phyloP scores from a whole-genome alignment of 1,284 basidiomycete genomes.

The Ceratobasidium sp. region DNA sequence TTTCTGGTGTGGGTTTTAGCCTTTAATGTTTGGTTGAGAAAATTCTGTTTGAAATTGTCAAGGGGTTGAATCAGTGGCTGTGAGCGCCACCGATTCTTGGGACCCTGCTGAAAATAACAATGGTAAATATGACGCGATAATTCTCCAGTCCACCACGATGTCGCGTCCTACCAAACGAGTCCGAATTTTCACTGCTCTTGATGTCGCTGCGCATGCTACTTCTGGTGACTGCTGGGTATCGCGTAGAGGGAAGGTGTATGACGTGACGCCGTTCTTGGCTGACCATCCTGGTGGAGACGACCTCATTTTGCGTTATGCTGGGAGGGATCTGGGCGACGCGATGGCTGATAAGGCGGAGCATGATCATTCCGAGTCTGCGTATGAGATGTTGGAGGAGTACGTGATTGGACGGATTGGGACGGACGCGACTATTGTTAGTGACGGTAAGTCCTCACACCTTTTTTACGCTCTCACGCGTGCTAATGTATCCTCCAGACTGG shows the following conservation, averaged over 20 bases:
- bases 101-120: too few relatives aligned
- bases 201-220: slow-evolving; percentile 72
- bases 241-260: slow-evolving; percentile 80
- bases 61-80: too few relatives aligned
- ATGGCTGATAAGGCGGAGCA: slow-evolving; percentile 90
- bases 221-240: slow-evolving; percentile 79
- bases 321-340: slow-evolving; percentile 83
- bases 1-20: too few relatives aligned
- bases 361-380: slow-evolving; percentile 93
- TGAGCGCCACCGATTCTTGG: too few relatives aligned
- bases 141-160: too few relatives aligned
- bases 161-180: slow-evolving; percentile 24
- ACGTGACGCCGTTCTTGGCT: slow-evolving; percentile 79
- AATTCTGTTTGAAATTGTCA: too few relatives aligned
- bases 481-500: slow-evolving; percentile 72
- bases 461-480: neutral
- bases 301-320: slow-evolving; percentile 82
- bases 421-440: slow-evolving; percentile 80
- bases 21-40: too few relatives aligned
- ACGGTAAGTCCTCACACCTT: slow-evolving; percentile 67
- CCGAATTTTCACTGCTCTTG: slow-evolving; percentile 75
- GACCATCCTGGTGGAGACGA: slow-evolving; percentile 93
- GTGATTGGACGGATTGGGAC: slow-evolving; percentile 83
- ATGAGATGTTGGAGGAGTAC: slow-evolving; percentile 92
- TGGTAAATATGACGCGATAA: too few relatives aligned